These are phyloP conservation scores for Phytophthora sansomeana DNA, from an alignment of 352 stramenopile species.

Conservation along the genomic window DNA sequence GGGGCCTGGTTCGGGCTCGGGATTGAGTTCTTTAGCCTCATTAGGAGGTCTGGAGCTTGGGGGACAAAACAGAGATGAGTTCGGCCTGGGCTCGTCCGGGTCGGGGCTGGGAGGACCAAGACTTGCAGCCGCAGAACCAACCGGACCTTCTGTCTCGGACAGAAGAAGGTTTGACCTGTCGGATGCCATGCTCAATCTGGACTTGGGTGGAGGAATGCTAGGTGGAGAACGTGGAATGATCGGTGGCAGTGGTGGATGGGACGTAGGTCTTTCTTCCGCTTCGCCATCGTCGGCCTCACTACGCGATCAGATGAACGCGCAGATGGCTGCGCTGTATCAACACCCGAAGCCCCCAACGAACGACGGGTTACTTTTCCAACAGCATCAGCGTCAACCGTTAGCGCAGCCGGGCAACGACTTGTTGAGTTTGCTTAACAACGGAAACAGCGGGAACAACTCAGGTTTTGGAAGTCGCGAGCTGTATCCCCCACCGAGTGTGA, in stretches of 20 bases:
- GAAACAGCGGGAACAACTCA: conserved; percentile 25
- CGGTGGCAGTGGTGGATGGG: conserved; percentile 15
- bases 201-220: conserved; percentile 29
- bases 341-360: conserved; percentile 26
- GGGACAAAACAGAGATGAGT: conserved; percentile 17
- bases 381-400: conserved; percentile 42
- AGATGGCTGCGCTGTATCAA: conserved; percentile 80
- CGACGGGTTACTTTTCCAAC: conserved; percentile 35
- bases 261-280: conserved; percentile 26
- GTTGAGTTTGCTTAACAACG: conserved; percentile 45
- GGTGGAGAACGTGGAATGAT: conserved; percentile 14
- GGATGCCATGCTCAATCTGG: conserved; percentile 52
- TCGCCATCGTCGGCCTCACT: conserved; percentile 44
- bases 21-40: conserved; percentile 26
- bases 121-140: conserved; percentile 13
- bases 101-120: conserved; percentile 5
- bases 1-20: conserved; percentile 6
- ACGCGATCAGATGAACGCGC: conserved; percentile 81
- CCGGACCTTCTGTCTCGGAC: conserved; percentile 16
- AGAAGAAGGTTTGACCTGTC: conserved; percentile 47
- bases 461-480: conserved; percentile 19
- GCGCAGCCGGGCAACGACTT: conserved; percentile 47
- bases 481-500: conserved; percentile 20
- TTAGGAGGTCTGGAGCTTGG: conserved; percentile 31
- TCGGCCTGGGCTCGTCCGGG: conserved; percentile 17